Base-by-base conservation (phyloP, 257 asterid species). In the Plantago major region DNA sequence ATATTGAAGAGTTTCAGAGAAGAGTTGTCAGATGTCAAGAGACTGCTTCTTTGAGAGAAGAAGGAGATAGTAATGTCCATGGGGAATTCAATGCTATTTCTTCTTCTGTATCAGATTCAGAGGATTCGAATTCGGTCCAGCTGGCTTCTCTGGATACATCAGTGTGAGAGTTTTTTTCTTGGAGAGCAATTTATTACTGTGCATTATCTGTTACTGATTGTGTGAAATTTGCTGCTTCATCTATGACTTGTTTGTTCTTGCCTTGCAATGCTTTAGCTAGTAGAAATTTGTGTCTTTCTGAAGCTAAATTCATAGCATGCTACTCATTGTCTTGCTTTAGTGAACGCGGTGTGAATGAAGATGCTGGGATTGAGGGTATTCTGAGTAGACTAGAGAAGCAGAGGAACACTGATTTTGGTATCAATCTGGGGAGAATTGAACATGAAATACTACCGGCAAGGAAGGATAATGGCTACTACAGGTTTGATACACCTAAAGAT, bases 311-410 rank as follows among this genome's bases (percentile, higher is more conserved):
- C 64, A 16, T 63, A 14, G 46, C 19, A 46, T 56, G 26, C 11
- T 19, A 58, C 40, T 59, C 5, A 42, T 67, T 26, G 42, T 54
- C 57, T 64, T 81, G 78, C 47, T 70, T 59, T 69, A 92, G 97
- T 65, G 85, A 82, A 57, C 60, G 28, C 54, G 77, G 62, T 70
- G 67, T 71, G 55, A 84, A 73, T 53, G 82, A 72, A 77, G 86
- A 74, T 63, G 64, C 75, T 5, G 96, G 88, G 38, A 69, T 89
- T 66, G 83, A 77, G 13, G 97, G 96, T 58, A 89, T 93, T 73
- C 62, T 93, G 80, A 81, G 78, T 62, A 75, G 96, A 68, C 71
- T 93, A 73, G 90, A 82, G 80, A 89, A 82, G 72, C 88, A 89
- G 76, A 85, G 96, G 81, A 79, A 65, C 61, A 76, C 45, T 1